These are phyloP conservation scores for Penstemon newberryi DNA, from an alignment of 257 asterid genomes.

Conservation along the genomic window DNA sequence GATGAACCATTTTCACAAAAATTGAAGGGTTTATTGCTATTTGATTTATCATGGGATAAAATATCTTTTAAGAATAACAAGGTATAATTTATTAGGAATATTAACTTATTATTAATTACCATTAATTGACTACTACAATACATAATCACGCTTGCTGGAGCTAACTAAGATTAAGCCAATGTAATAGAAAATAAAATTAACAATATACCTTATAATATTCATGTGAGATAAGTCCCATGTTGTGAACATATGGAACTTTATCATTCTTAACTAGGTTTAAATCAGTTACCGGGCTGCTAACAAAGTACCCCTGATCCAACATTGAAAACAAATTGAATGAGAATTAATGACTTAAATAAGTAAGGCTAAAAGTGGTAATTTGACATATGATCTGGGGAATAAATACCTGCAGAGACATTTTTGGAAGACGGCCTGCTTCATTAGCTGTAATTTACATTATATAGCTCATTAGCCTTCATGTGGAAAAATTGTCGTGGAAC, in stretches of 20 bases:
- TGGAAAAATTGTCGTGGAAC: no score
- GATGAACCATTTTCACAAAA: no score
- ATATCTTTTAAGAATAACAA: no score
- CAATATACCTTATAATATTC: conserved; percentile 37
- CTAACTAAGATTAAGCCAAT: conserved; percentile 3
- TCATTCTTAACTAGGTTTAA: conserved; percentile 24
- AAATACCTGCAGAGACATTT: conserved; percentile 32
- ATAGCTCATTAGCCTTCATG: background rate
- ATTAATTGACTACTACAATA: no score
- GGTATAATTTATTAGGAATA: no score
- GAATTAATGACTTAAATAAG: background rate
- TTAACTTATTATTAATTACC: no score
- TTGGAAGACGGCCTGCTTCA: conserved; percentile 36
- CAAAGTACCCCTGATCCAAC: conserved; percentile 38
- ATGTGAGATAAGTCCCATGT: conserved; percentile 38
- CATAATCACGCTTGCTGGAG: no score
- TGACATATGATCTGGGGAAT: background rate
- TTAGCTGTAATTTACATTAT: conserved; percentile 30
- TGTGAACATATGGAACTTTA: conserved; percentile 35
- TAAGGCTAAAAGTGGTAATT: background rate
- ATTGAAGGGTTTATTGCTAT: no score
- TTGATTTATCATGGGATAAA: no score
- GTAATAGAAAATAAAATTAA: no score
- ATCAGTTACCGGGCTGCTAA: conserved; percentile 36
- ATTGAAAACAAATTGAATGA: background rate